phyloP scores from a whole-genome alignment of 2,329 filamentous ascomycete species.

The Aureobasidium lini region DNA sequence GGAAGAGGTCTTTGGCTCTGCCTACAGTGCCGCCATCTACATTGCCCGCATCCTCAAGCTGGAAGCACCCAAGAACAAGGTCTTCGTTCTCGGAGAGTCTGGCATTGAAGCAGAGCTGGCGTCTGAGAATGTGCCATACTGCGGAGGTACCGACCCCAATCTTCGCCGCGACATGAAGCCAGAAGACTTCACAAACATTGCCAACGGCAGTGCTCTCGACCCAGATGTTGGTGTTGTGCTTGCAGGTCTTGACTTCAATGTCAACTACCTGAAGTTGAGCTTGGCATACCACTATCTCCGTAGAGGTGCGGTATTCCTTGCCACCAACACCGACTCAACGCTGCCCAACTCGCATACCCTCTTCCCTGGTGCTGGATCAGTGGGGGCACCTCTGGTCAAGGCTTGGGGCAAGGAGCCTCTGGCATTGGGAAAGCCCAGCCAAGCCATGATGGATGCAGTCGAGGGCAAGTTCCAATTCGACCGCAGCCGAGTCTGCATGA shows the following conservation, averaged over 20 bases:
- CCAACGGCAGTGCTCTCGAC: constrained; percentile 67
- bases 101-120: constrained; percentile 86
- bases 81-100: constrained; percentile 85
- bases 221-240: constrained; percentile 85
- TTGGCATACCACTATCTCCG: constrained; percentile 80
- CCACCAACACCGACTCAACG: constrained; percentile 88
- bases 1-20: constrained; percentile 93
- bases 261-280: constrained; percentile 89
- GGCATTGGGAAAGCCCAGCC: constrained; percentile 85
- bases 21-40: constrained; percentile 93
- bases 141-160: constrained; percentile 78
- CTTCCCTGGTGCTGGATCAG: constrained; percentile 86
- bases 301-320: constrained; percentile 76
- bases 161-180: constrained; percentile 71
- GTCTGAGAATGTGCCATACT: constrained; percentile 68
- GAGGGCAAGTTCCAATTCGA: constrained; percentile 93
- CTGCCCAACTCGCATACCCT: constrained; percentile 73
- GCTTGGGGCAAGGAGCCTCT: constrained; percentile 57
- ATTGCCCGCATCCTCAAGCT: constrained; percentile 86
- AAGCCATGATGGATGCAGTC: constrained; percentile 99
- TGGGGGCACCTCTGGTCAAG: constrained; percentile 67
- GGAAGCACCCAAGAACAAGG: constrained; percentile 74
- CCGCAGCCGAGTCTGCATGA: constrained; percentile 81
- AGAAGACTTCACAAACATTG: constrained; percentile 72
- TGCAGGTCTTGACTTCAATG: constrained; percentile 83